Conservation (phyloP, 192 early-diverging fungal species). For the Chytriomyces hyalinus region DNA sequence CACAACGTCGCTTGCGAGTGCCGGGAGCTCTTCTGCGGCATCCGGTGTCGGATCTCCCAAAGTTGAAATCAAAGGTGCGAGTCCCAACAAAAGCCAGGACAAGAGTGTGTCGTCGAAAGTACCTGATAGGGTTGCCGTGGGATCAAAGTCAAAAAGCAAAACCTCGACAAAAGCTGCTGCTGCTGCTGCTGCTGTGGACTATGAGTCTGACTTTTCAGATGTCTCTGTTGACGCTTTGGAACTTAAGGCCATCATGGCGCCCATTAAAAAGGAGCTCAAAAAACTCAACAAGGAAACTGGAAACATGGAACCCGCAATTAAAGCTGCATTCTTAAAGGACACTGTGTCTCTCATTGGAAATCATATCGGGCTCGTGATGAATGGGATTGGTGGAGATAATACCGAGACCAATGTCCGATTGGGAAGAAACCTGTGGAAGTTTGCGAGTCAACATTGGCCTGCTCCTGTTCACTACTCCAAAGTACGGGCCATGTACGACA, state of each 20-base stretch:
- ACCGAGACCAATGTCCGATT: conserved; percentile 37
- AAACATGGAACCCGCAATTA: conserved; percentile 32
- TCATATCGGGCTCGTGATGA: conserved; percentile 49
- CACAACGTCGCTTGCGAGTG: background rate
- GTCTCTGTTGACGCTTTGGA: conserved; percentile 44
- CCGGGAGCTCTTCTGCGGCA: background rate
- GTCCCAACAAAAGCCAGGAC: background rate
- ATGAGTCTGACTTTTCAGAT: conserved; percentile 31
- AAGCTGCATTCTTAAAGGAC: conserved; percentile 56
- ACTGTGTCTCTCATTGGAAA: conserved; percentile 62
- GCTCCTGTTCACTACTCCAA: conserved; percentile 58
- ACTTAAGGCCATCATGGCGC: conserved; percentile 71
- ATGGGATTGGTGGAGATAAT: conserved; percentile 31
- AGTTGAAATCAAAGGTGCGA: conserved; percentile 12
- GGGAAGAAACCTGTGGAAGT: conserved; percentile 72
- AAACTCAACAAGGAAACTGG: conserved; percentile 55
- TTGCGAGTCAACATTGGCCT: conserved; percentile 70
- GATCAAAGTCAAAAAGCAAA: background rate
- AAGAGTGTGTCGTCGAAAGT: background rate
- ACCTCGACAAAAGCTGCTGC: background rate
- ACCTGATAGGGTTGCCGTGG: background rate
- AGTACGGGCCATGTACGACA: conserved; percentile 62
- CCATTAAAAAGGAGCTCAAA: conserved; percentile 66
- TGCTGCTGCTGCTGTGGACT: conserved; percentile 8
- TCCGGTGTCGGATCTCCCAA: conserved; percentile 15